phyloP scores from a whole-genome alignment of 2,329 filamentous ascomycete genomes.

The Blastomyces gilchristii region DNA sequence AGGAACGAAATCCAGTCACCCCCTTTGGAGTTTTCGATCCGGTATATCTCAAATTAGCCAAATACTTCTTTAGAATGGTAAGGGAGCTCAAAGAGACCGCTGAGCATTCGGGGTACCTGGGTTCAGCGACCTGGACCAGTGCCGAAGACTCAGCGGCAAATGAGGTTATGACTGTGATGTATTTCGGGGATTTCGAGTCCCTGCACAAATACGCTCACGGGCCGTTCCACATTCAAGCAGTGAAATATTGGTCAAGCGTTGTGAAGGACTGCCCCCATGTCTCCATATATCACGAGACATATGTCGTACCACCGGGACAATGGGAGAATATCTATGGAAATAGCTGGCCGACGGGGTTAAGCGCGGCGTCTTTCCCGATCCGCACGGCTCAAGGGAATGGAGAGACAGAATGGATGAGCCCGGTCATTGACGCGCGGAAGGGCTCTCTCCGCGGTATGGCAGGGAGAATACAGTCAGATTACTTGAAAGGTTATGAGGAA shows the following conservation, averaged over 20 bases:
- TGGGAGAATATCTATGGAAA: constrained; percentile 3
- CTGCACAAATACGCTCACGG: constrained; percentile 3
- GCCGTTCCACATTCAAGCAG: background rate
- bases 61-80: background rate
- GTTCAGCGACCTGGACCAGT: background rate
- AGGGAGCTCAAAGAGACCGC: background rate
- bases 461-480: background rate
- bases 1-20: background rate
- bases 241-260: background rate
- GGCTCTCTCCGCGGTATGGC: background rate
- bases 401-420: constrained; percentile 2
- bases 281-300: constrained; percentile 2
- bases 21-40: background rate
- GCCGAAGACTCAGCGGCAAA: background rate
- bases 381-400: background rate
- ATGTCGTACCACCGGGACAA: background rate
- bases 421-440: background rate
- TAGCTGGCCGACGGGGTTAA: background rate
- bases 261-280: background rate
- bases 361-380: background rate
- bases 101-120: background rate
- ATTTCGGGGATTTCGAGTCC: constrained; percentile 3
- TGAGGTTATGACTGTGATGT: background rate
- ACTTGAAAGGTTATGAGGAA: background rate
- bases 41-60: background rate